Base-by-base conservation (phyloP, 495 filamentous ascomycete species). In the Lophiotrema nucula region DNA sequence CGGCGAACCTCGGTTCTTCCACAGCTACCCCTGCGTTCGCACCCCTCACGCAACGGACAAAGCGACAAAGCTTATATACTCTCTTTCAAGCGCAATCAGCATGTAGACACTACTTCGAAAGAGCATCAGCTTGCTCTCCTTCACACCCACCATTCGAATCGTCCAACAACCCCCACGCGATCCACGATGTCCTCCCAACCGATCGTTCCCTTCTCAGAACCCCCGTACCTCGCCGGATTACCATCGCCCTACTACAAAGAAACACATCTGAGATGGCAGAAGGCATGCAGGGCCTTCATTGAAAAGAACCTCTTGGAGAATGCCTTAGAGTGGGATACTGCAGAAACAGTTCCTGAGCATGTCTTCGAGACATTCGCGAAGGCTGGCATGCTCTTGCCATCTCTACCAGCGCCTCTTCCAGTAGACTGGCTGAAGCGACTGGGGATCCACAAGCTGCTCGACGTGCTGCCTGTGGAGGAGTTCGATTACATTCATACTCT, bases 401-500 rank as follows among this genome's bases (percentile, higher is more conserved):
- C 77, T 28, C 75, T 89, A 47, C 81, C 85, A 0, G 77, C 86
- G 0, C 86, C 87, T 1, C 68, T 91, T 39, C 86, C 87, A 0
- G 80, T 87, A 15, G 74, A 75, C 37, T 86, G 83, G 84, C 73
- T 88, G 39, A 83, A 85, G 66, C 75, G 74, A 3, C 58, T 86
- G 24, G 85, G 83, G 2, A 82, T 90, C 43, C 70, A 82, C 50
- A 79, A 85, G 53, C 78, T 90, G 12, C 72, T 83, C 0, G 85
- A 84, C n/a, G 76, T 70, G 4, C 75, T 89, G 21, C 83, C 82
- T 59, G 83, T 90, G 4, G 86, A 88, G 62, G 85, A 89, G 10
- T 90, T 84, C 72, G 87, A 88, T 62, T 87, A 87, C 60, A 69
- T 89, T 23, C 85, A 90, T 57, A 82, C 79, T 2, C 72, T 83